A percentile compares a stretch with the other conserved stretches of the same genome.
Evolutionary conservation across 2,329 filamentous ascomycete species (phyloP).

Genomic region (Westerdykella aurantiaca): DNA sequence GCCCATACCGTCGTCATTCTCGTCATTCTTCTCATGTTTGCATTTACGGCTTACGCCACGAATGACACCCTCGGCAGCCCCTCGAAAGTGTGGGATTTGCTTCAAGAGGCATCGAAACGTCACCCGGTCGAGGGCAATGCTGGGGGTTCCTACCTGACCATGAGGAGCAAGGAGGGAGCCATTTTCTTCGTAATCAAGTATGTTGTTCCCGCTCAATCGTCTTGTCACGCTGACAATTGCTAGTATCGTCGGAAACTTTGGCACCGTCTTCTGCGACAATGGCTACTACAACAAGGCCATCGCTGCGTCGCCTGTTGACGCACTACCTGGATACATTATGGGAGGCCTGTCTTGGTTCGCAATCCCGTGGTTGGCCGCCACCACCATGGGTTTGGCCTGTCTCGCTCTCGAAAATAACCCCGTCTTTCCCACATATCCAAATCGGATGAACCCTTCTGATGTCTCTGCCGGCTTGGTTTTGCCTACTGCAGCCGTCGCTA

Average conservation of each 20-base stretch:
- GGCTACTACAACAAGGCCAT: constrained; percentile 92
- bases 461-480: constrained; percentile 79
- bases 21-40: constrained; percentile 79
- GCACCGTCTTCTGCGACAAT: constrained; percentile 78
- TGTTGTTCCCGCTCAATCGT: too few relatives aligned
- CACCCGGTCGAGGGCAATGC: constrained; percentile 78
- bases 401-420: constrained; percentile 71
- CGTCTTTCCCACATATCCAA: constrained; percentile 64
- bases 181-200: constrained; percentile 86
- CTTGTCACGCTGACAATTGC: too few relatives aligned
- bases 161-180: constrained; percentile 72
- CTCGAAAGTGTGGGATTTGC: constrained; percentile 67
- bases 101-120: constrained; percentile 59
- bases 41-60: constrained; percentile 74
- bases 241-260: constrained; percentile 71
- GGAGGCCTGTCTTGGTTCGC: constrained; percentile 88
- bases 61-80: constrained; percentile 69
- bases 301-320: constrained; percentile 76
- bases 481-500: constrained; percentile 75
- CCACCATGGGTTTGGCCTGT: constrained; percentile 78
- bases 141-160: constrained; percentile 78
- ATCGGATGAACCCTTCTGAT: constrained; percentile 66
- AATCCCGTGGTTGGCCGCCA: constrained; percentile 84
- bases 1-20: constrained; percentile 81
- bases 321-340: constrained; percentile 81